Evolutionary conservation across 345 rosid species (phyloP), one percentile per base, ranked within the genome.

Genomic region (Durio zibethinus): DNA sequence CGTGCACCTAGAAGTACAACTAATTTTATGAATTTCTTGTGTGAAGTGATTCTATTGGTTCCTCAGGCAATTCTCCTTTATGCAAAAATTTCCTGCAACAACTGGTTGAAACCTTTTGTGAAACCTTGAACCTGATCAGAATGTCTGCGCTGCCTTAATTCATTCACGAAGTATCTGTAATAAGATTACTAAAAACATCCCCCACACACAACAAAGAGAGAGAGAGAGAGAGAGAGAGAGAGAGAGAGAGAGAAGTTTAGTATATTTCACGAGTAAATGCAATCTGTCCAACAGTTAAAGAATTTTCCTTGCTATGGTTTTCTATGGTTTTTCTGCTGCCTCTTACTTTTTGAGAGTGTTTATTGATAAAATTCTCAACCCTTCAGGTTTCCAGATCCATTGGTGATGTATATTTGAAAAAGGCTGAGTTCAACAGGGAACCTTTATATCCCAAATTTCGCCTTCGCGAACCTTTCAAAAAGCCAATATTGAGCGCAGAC

Each of bases 351-450:
- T 59, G 33, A 47, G 70, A n/a, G 79, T 47, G 4, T 7, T 73
- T 80, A 57, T 76, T 77, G 33, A 50, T 66, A 20, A 6, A 42
- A 68, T 31, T 64, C 66, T 68, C 42, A 40, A 35, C 63, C 68
- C 83, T 66, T 61, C 84, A 93, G 97, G 78, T 93, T 20, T 93
- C 98, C 57, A 91, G 89, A 85, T 91, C 94, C 76, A 93, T 93
- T 20, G 97, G 97, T 10, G 97, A 93, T 87, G 92, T 88, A 52
- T 93, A 93, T 83, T 74, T 93, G 86, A 93, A 93, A 81, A 85
- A 88, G 84, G 73, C 96, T 0, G 97, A 93, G 89, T 93, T 91
- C 85, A 93, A 93, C 83, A 61, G 91, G 83, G 97, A 93, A 78
- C 97, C 97, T 42, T 81, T 93, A 73, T 89, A 83, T 27, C 64